Percentiles rank a stretch among this genome's conserved stretches.
Evolutionary conservation across 176 grass and related monocot species (phyloP).

Genomic region (Urochloa ruziziensis): DNA sequence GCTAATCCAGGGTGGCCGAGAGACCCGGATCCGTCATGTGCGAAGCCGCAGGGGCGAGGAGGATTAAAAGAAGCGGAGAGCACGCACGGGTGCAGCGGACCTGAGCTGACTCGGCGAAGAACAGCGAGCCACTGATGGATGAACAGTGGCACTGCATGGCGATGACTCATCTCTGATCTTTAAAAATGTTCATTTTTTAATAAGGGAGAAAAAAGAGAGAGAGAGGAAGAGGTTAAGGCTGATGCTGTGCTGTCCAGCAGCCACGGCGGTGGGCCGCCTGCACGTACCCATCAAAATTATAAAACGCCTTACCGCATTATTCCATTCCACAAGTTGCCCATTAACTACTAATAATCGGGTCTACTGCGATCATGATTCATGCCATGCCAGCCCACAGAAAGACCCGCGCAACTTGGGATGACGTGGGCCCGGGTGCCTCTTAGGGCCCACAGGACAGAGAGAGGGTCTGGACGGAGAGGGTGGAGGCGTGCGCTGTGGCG

Average conservation of each 20-base stretch:
- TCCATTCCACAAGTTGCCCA: neutral
- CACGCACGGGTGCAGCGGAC: neutral
- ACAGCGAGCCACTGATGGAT: neutral
- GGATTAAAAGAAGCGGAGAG: neutral
- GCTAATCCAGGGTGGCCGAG: constrained; percentile 10
- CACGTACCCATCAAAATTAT: constrained; percentile 1
- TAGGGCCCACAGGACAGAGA: neutral
- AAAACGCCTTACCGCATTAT: neutral
- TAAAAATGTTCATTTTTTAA: neutral
- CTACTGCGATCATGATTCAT: neutral
- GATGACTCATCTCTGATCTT: neutral
- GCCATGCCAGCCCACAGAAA: neutral
- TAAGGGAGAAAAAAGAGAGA: neutral
- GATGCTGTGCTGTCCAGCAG: neutral
- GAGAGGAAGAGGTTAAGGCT: neutral
- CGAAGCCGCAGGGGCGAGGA: neutral
- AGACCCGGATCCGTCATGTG: constrained; percentile 1
- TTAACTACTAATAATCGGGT: neutral
- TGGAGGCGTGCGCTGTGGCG: neutral
- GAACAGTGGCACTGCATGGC: neutral
- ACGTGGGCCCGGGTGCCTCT: fast-evolving
- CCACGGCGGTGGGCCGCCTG: neutral
- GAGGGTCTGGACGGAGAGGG: neutral
- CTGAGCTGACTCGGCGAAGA: neutral
- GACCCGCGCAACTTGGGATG: neutral